Evolutionary conservation across 2,329 filamentous ascomycete species (phyloP).

Genomic region (Colletotrichum nymphaeae): DNA sequence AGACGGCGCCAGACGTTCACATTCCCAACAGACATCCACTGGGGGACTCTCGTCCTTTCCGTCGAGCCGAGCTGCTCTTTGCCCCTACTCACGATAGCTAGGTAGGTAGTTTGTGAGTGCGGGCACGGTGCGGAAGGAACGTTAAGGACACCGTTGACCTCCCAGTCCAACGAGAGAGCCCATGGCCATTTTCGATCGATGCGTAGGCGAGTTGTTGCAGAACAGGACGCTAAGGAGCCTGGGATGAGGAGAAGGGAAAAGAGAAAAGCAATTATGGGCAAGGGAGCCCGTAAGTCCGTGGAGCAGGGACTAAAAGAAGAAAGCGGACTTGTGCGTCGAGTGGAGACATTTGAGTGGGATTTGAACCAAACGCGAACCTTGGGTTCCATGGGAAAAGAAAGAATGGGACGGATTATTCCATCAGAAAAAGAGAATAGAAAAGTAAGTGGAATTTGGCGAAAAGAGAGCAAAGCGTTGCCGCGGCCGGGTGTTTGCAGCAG

Average conservation of each 20-base stretch:
- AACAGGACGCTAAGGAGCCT: slow-evolving; percentile 27
- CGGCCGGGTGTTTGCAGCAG: background rate
- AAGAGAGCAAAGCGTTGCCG: background rate
- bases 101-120: background rate
- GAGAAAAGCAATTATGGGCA: slow-evolving; percentile 14
- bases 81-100: background rate
- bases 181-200: slow-evolving; percentile 7
- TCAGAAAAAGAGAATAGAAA: background rate
- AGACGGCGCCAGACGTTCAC: background rate
- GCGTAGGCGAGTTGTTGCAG: slow-evolving; percentile 31
- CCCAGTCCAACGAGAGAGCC: background rate
- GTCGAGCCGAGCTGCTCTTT: background rate
- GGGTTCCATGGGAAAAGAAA: slow-evolving; percentile 18
- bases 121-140: background rate
- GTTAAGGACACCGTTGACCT: background rate
- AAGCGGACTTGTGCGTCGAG: slow-evolving; percentile 14
- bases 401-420: slow-evolving; percentile 2
- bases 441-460: background rate
- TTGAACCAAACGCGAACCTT: slow-evolving; percentile 19
- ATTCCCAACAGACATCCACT: background rate
- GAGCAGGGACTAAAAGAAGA: slow-evolving; percentile 21
- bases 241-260: background rate
- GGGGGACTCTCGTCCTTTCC: background rate
- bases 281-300: background rate
- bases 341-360: slow-evolving; percentile 1